Conservation (phyloP, 2,329 filamentous ascomycete species). For the Hypomyces rosellus region DNA sequence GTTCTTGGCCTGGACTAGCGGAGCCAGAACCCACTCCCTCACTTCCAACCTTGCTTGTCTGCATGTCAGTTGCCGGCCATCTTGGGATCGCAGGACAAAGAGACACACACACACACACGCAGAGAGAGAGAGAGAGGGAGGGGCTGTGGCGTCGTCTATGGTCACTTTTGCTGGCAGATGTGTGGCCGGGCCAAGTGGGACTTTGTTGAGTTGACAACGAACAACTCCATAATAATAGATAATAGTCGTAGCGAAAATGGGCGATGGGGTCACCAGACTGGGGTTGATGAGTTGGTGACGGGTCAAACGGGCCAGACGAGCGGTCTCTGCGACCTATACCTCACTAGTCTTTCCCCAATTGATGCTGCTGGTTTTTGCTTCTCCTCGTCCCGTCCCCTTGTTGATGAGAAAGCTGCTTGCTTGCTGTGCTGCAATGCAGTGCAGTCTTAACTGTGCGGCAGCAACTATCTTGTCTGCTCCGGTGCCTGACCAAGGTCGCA, state of each 20-base stretch:
- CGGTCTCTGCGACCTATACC: slow-evolving; percentile 12
- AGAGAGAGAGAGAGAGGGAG: not conserved
- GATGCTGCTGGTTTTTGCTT: not conserved
- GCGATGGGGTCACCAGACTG: slow-evolving; percentile 13
- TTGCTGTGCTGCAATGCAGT: too few relatives aligned
- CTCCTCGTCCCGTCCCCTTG: slow-evolving; percentile 1
- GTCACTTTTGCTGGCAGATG: slow-evolving; percentile 2
- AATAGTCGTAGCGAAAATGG: slow-evolving; percentile 11
- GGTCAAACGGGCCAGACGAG: slow-evolving; percentile 9
- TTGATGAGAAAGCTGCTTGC: too few relatives aligned
- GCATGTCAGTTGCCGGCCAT: slow-evolving; percentile 16
- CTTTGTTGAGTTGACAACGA: slow-evolving; percentile 12
- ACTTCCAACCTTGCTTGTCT: not conserved
- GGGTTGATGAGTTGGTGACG: slow-evolving; percentile 12
- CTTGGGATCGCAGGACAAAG: slow-evolving; percentile 12
- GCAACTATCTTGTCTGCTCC: slow-evolving; percentile 2
- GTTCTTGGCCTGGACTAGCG: slow-evolving; percentile 2
- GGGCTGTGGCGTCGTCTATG: slow-evolving; percentile 13
- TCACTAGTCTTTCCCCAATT: slow-evolving; percentile 5
- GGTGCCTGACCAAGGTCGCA: slow-evolving; percentile 11
- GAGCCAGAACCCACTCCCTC: not conserved
- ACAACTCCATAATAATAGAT: slow-evolving; percentile 11
- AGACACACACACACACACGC: too few relatives aligned
- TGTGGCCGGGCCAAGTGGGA: slow-evolving; percentile 7
- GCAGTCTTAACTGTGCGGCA: too few relatives aligned